These are phyloP conservation scores for Tympanopsis confertula DNA, from an alignment of 2,329 filamentous ascomycete genomes.

Conservation along the genomic window DNA sequence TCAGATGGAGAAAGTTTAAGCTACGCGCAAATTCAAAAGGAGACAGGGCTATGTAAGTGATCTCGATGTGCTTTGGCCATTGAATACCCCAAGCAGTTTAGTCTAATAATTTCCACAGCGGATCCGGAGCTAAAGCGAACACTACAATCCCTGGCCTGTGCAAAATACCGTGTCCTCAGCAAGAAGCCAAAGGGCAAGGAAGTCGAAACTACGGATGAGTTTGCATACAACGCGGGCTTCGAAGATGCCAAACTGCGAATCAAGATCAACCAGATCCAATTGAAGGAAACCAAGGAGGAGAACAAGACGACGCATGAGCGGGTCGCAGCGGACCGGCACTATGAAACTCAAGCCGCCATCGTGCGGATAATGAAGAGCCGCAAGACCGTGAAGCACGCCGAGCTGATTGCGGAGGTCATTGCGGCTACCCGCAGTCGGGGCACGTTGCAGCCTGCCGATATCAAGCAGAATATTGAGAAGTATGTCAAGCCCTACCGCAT, in stretches of 20 bases:
- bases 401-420: constrained; percentile 85
- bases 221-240: constrained; percentile 71
- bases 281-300: constrained; percentile 90
- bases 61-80: neutral
- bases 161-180: constrained; percentile 68
- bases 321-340: constrained; percentile 79
- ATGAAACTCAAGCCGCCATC: constrained; percentile 93
- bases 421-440: constrained; percentile 78
- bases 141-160: constrained; percentile 87
- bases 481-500: constrained; percentile 28
- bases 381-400: constrained; percentile 75
- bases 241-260: constrained; percentile 73
- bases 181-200: constrained; percentile 82
- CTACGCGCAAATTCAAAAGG: constrained; percentile 64
- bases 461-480: constrained; percentile 96
- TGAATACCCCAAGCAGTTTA: neutral
- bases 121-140: constrained; percentile 77
- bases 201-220: constrained; percentile 67
- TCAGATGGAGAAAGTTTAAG: constrained; percentile 45
- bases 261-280: constrained; percentile 98
- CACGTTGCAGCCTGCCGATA: constrained; percentile 72
- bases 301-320: constrained; percentile 89
- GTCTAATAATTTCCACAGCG: no score
- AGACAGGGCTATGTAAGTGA: constrained; percentile 49
- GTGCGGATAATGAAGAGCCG: constrained; percentile 94